Evolutionary conservation across 345 rosid species (phyloP), one percentile per base, ranked within the genome.

Genomic region (Populus alba): DNA sequence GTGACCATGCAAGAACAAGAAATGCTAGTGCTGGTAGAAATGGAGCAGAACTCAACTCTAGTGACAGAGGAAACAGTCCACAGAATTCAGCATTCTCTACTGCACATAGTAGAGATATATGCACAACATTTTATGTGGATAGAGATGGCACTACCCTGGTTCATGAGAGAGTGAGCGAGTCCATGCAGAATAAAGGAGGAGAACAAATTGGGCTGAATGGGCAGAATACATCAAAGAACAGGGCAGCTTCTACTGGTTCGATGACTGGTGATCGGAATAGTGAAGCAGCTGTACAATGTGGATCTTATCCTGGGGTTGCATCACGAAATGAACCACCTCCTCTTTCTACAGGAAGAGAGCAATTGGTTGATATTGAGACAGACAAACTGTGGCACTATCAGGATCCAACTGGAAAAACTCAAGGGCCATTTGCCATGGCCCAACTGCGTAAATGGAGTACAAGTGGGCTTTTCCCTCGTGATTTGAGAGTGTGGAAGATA

Each of bases 361-460:
- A 81, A 65, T 79, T 88, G 59, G 76, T 82, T 73, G 85, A 87
- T 71, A 69, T 69, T 9, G 97, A 91, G 86, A 81, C 78, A 3
- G 83, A 85, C 63, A 91, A 84, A 66, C 71, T 89, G 71, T 96
- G 99, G 99, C 90, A 79, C 83, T 96, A 96, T 83, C 89, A 86
- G 86, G 99, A 96, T 75, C 98, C 97, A 68, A 76, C 70, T 71
- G 93, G 92, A 78, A 92, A 85, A 83, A 78, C 83, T 82, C 99
- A 92, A 78, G 99, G 99, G 61, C 98, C 99, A 41, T 96, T 96
- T 87, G 35, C 91, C 49, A 76, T 94, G 91, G 75, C 71, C 77
- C 91, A 86, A 81, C 84, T 96, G 75, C 90, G 90, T 41, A 90
- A 86, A 83, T 96, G 99, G 99, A 90, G 87, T 72, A 62, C 73